phyloP scores from a whole-genome alignment of 2,329 filamentous ascomycete genomes.

The Golovinomyces cichoracearum region DNA sequence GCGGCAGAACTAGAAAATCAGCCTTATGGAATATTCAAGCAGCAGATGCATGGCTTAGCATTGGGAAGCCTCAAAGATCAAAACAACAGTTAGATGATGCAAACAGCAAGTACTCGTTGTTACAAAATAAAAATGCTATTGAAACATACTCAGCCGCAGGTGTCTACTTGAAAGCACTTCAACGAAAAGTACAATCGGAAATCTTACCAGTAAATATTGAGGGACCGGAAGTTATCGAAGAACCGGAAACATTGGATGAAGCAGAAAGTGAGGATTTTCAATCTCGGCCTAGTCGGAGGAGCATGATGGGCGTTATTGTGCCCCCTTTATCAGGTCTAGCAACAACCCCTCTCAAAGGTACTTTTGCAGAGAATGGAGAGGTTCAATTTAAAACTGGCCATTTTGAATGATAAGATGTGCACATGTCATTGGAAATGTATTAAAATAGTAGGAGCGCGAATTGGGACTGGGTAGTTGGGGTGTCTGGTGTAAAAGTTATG shows the following conservation, averaged over 20 bases:
- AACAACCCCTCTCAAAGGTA: conserved; percentile 21
- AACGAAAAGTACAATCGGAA: conserved; percentile 16
- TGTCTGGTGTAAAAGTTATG: conserved; percentile 13
- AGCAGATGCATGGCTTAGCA: conserved; percentile 57
- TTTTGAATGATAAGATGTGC: conserved; percentile 8
- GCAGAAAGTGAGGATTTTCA: conserved; percentile 31
- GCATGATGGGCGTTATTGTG: conserved; percentile 23
- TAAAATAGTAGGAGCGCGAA: neutral
- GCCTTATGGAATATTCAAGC: conserved; percentile 71
- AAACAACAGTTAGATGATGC: conserved; percentile 53
- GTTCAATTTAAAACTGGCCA: conserved; percentile 5
- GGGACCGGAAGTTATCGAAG: conserved; percentile 12
- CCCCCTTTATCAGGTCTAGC: conserved; percentile 21
- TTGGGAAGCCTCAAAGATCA: conserved; percentile 53
- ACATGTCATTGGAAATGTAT: neutral
- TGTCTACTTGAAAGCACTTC: conserved; percentile 26
- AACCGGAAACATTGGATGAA: conserved; percentile 17
- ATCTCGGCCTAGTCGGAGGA: conserved; percentile 26
- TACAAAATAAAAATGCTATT: conserved; percentile 26
- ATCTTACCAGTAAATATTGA: conserved; percentile 13
- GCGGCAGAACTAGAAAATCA: conserved; percentile 54
- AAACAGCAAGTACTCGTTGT: conserved; percentile 24
- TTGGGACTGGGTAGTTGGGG: conserved; percentile 5
- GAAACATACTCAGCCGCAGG: conserved; percentile 25
- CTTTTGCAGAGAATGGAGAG: conserved; percentile 5